A percentile compares a stretch with the other conserved stretches of the same genome.
Conservation (phyloP, 257 asterid genomes). For the Gynochthodes officinalis region DNA sequence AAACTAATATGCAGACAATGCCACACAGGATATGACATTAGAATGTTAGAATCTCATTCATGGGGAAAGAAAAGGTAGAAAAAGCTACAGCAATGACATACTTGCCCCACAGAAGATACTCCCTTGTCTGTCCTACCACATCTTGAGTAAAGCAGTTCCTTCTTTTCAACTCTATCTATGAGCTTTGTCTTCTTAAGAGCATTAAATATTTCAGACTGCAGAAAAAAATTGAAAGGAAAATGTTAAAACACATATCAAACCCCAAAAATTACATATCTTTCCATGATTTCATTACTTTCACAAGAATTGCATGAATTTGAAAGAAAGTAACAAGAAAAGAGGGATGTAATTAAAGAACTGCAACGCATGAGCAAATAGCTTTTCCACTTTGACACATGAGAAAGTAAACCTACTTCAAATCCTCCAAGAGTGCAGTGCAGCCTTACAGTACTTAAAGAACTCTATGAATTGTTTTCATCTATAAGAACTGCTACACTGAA, state of each 20-base stretch:
- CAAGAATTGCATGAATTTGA: not conserved
- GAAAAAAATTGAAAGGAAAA: constrained; percentile 14
- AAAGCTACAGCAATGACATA: constrained; percentile 30
- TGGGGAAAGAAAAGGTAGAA: constrained; percentile 17
- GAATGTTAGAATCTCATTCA: constrained; percentile 2
- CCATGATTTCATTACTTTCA: not conserved
- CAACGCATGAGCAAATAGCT: constrained; percentile 5
- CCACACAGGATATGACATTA: not conserved
- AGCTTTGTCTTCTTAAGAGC: constrained; percentile 79
- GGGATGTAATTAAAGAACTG: not conserved
- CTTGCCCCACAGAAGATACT: constrained; percentile 98
- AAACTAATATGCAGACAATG: not conserved
- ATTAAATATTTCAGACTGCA: constrained; percentile 87
- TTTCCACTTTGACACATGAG: not conserved
- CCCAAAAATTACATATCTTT: not conserved
- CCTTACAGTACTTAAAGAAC: too few species aligned
- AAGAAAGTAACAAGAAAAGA: not conserved
- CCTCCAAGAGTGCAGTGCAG: not conserved
- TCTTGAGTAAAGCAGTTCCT: constrained; percentile 78
- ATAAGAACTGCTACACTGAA: not conserved
- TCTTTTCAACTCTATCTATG: constrained; percentile 65
- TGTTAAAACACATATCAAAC: not conserved
- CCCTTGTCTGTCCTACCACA: constrained; percentile 99
- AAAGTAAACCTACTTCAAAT: not conserved
- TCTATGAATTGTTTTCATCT: not conserved